Conservation (phyloP, 208 protist genomes). For the Leishmania aethiopica region DNA sequence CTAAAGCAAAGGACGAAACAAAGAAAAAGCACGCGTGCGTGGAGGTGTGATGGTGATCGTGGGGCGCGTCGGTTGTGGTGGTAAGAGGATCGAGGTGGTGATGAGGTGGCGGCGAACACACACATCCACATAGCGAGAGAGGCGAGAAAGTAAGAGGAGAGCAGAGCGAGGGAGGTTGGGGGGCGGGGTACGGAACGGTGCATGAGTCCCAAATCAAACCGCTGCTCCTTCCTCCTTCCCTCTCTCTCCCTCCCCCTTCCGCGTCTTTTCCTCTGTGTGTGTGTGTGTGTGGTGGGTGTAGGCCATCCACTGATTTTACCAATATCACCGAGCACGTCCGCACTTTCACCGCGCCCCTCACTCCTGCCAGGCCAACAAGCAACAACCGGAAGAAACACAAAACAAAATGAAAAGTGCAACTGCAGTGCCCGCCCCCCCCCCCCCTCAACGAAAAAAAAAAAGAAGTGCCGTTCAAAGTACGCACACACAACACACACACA, state of each 20-base stretch:
- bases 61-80: not conserved
- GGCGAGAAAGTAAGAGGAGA: not conserved
- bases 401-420: not conserved
- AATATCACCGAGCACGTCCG: not conserved
- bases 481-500: not conserved
- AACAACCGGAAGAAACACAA: not conserved
- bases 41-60: not conserved
- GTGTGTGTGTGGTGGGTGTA: not conserved
- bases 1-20: slow-evolving; percentile 17
- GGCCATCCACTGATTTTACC: not conserved
- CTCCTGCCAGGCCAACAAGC: not conserved
- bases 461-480: not conserved
- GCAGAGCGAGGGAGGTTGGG: not conserved
- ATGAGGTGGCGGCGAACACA: not conserved
- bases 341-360: not conserved
- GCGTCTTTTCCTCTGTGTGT: not conserved
- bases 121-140: not conserved
- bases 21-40: not conserved
- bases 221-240: not conserved
- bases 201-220: not conserved
- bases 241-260: not conserved
- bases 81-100: not conserved
- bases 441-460: no score
- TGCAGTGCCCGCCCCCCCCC: no score
- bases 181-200: not conserved